Evolutionary conservation across 805 yeast species (phyloP).

Genomic region (Saccharomycopsis fodiens): DNA sequence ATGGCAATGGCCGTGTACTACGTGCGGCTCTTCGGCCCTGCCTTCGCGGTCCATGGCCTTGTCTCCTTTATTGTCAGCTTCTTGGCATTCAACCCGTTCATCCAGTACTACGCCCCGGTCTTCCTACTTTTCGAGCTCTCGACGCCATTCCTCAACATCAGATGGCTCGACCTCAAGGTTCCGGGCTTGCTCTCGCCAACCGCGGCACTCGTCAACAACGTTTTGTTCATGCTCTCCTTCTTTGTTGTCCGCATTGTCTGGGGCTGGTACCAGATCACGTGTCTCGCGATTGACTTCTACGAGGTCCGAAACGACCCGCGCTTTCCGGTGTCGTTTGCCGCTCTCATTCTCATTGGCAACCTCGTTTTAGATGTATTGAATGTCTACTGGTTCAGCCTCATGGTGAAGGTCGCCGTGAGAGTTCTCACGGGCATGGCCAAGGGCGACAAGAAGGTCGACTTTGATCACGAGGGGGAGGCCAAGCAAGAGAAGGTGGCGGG

Average conservation of each 20-base stretch:
- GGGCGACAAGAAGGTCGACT: conserved; percentile 20
- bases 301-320: conserved; percentile 33
- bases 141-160: conserved; percentile 81
- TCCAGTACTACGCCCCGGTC: conserved; percentile 69
- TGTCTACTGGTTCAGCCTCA: conserved; percentile 72
- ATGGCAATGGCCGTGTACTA: conserved; percentile 51
- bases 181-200: conserved; percentile 51
- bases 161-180: conserved; percentile 76
- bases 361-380: conserved; percentile 57
- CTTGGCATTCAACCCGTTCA: conserved; percentile 59
- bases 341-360: conserved; percentile 38
- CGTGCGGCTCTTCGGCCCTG: conserved; percentile 52
- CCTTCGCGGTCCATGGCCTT: conserved; percentile 68
- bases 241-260: conserved; percentile 68
- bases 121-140: conserved; percentile 78
- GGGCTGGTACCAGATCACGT: conserved; percentile 66
- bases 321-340: conserved; percentile 36
- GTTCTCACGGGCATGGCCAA: conserved; percentile 28
- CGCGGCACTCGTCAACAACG: conserved; percentile 55
- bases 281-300: conserved; percentile 41
- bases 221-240: conserved; percentile 54
- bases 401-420: conserved; percentile 57
- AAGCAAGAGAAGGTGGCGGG: neutral
- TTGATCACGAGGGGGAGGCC: conserved; percentile 14
- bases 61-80: conserved; percentile 68